phyloP scores from a whole-genome alignment of 352 stramenopile genomes.

The Phytopythium montanum region DNA sequence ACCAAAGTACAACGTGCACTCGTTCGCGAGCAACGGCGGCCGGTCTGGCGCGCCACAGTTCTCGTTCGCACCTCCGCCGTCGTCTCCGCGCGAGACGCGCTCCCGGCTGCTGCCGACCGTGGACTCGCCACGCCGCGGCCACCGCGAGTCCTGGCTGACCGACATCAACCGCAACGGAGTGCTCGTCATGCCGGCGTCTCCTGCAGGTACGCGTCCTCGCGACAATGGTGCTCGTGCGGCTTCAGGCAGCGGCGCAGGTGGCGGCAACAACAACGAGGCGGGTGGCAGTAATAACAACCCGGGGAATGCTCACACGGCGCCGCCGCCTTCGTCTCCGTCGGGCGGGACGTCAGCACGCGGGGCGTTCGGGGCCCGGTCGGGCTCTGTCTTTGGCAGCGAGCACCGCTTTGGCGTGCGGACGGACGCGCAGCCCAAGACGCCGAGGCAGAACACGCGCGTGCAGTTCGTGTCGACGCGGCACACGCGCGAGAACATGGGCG shows the following conservation, averaged over 20 bases:
- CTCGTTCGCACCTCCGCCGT: slow-evolving; percentile 56
- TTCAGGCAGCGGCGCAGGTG: neutral
- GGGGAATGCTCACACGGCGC: slow-evolving; percentile 12
- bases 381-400: slow-evolving; percentile 69
- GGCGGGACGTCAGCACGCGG: neutral
- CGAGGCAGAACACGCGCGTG: slow-evolving; percentile 44
- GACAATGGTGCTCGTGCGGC: slow-evolving; percentile 10
- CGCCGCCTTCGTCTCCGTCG: slow-evolving; percentile 1
- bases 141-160: slow-evolving; percentile 78
- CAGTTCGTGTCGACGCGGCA: slow-evolving; percentile 77
- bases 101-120: slow-evolving; percentile 34
- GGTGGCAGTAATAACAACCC: slow-evolving; percentile 12
- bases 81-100: slow-evolving; percentile 37
- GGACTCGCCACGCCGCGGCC: slow-evolving; percentile 44
- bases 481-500: slow-evolving; percentile 81
- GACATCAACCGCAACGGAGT: slow-evolving; percentile 84
- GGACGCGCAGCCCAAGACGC: slow-evolving; percentile 25
- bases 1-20: slow-evolving; percentile 80
- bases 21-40: slow-evolving; percentile 46
- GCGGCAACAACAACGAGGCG: neutral
- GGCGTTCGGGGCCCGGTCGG: slow-evolving; percentile 19
- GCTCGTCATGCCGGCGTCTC: slow-evolving; percentile 60
- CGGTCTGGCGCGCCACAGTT: slow-evolving; percentile 46
- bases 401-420: slow-evolving; percentile 68
- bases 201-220: slow-evolving; percentile 11